Percentiles rank a stretch among this genome's conserved stretches.
Conservation (phyloP, 2,329 filamentous ascomycete species). For the Sporothrix brasiliensis region DNA sequence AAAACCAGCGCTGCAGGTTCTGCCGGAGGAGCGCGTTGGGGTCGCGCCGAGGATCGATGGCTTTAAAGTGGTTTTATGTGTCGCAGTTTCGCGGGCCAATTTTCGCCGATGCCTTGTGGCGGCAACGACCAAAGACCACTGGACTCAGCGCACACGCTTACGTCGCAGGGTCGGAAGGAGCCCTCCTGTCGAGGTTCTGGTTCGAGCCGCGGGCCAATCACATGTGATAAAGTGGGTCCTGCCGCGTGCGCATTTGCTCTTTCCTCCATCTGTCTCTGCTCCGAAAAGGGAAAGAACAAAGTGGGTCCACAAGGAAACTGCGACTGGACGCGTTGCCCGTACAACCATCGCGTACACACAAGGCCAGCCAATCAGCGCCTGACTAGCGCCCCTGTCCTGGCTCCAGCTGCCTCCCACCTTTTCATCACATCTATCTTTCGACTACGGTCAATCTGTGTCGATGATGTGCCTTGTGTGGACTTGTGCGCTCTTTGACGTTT, state of each 20-base stretch:
- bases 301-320: background rate
- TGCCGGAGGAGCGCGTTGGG: conserved; percentile 3
- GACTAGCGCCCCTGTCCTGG: background rate
- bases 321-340: conserved; percentile 28
- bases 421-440: background rate
- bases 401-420: background rate
- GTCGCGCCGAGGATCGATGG: conserved; percentile 15
- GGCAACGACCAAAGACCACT: conserved; percentile 5
- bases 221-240: conserved; percentile 21
- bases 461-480: background rate
- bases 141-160: background rate
- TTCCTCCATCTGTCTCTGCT: background rate
- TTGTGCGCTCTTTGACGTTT: background rate
- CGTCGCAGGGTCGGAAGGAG: background rate
- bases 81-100: background rate
- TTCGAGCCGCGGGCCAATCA: conserved; percentile 23
- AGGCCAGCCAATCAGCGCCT: conserved; percentile 21
- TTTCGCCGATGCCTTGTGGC: conserved; percentile 16
- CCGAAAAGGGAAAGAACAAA: background rate
- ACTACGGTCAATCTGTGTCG: background rate
- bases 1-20: background rate
- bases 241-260: conserved; percentile 12
- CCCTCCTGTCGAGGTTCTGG: background rate
- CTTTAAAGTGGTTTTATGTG: background rate
- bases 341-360: conserved; percentile 29